These are phyloP conservation scores for Heimioporus sp. DNA, from an alignment of 768 basidiomycete species.

Conservation along the genomic window DNA sequence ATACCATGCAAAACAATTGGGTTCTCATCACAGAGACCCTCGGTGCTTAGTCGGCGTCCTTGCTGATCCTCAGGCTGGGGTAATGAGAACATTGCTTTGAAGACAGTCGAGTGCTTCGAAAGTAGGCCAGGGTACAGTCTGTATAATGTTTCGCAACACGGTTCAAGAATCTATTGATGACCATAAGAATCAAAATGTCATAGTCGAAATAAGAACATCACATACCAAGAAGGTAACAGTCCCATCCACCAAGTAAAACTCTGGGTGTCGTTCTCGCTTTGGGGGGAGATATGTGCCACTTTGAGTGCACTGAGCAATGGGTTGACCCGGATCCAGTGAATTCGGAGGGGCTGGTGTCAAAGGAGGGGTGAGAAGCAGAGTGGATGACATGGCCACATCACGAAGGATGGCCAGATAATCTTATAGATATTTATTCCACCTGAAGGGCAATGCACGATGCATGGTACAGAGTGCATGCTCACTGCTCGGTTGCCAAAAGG, in stretches of 20 bases:
- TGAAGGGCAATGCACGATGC: no score
- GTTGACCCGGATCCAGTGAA: no score
- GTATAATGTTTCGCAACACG: background rate
- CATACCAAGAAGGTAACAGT: background rate
- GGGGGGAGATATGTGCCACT: no score
- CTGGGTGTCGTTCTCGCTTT: background rate
- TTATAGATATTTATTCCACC: no score
- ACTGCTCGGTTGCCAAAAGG: no score
- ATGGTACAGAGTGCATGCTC: no score
- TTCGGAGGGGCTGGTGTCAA: no score
- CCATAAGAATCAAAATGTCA: background rate
- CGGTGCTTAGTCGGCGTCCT: background rate
- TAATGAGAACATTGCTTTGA: background rate
- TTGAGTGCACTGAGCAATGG: no score
- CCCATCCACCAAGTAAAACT: constrained; percentile 8
- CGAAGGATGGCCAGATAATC: no score
- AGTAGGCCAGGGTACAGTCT: background rate
- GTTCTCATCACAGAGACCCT: background rate
- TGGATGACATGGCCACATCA: no score
- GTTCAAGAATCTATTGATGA: background rate
- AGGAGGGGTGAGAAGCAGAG: no score
- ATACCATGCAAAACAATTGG: constrained; percentile 1
- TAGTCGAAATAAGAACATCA: background rate
- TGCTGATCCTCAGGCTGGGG: background rate
- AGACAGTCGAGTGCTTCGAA: background rate